Base-by-base conservation (phyloP, 176 grass and related monocot species). In the Chloris gayana region DNA sequence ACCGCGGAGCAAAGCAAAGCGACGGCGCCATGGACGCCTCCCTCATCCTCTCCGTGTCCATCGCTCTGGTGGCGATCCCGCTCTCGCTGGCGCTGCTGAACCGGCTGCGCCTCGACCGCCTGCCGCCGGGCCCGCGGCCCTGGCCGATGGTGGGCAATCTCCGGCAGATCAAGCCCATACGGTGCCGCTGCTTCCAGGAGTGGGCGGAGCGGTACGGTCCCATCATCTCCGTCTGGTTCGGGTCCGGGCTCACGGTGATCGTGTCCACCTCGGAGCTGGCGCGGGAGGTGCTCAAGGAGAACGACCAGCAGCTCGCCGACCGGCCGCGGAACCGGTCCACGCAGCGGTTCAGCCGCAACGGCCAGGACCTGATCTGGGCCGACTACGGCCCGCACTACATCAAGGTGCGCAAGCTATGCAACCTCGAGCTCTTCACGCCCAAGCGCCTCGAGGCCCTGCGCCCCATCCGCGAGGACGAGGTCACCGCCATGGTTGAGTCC, bases 371-470 rank as follows among this genome's bases (percentile, higher is more conserved):
- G 59, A 94, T 94, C 92, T 94, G 92, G 92, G 92, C 92, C 22
- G 89, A 94, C 84, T 94, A 91, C 84, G 92, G 92, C 32, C 86
- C 86, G 68, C 92, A 94, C 86, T 94, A 94, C 86, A 91, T 94
- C 72, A 94, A 94, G 92, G 92, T 94, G 54, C 86, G 92, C 74
- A 94, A 91, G 92, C 73, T 94, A 68, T 94, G 92, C 84, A 94
- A 94, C 89, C 89, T 94, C 71, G 92, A 94, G 92, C 92, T 94
- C 81, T 94, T 94, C 89, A 89, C 92, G 4, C 92, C 89, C 67
- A 84, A 72, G 77, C 81, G 92, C 2, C 92, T 94, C 49, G 92
- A 94, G 92, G 83, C 84, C 8, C 92, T 94, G 22, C 89, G 92
- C 31, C 89, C 92, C 72, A 56, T 94, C 81, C 72, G 92, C 13